Evolutionary conservation across 306 rosid genomes (phyloP).

Genomic region (Fagus sylvatica): DNA sequence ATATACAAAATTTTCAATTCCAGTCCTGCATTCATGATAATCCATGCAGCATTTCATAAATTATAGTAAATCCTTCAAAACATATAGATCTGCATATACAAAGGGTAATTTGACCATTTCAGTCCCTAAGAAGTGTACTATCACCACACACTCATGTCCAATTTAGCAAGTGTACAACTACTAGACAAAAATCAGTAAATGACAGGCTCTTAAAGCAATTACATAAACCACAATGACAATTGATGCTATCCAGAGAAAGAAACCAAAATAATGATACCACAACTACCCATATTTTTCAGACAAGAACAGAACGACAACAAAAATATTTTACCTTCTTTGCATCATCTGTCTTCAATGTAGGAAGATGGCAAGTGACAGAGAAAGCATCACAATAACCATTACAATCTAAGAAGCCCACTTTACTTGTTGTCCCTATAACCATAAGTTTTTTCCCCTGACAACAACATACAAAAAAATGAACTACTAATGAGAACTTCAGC

Average conservation of each 20-base stretch:
- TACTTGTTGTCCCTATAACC: slow-evolving; percentile 92
- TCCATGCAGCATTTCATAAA: no score
- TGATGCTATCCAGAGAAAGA: neutral
- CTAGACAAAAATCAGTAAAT: no score
- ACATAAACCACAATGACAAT: no score
- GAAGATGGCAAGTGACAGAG: slow-evolving; percentile 77
- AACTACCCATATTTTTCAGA: slow-evolving; percentile 8
- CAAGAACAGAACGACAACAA: slow-evolving; percentile 21
- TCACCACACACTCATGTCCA: no score
- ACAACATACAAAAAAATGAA: slow-evolving; percentile 15
- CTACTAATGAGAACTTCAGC: slow-evolving; percentile 17
- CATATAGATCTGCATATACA: no score
- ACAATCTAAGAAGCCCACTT: slow-evolving; percentile 76
- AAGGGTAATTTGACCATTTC: no score
- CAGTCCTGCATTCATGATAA: no score
- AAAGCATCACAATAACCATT: slow-evolving; percentile 77
- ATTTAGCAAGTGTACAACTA: no score
- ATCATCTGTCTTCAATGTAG: slow-evolving; percentile 60
- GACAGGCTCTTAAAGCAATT: no score
- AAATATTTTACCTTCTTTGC: slow-evolving; percentile 70
- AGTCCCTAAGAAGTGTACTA: no score
- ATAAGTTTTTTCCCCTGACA: slow-evolving; percentile 91
- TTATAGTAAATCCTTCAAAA: no score
- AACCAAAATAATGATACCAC: slow-evolving; percentile 14
- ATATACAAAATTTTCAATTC: no score